Evolutionary conservation across 805 yeast species (phyloP).

Genomic region (Isabelozyma heimii): DNA sequence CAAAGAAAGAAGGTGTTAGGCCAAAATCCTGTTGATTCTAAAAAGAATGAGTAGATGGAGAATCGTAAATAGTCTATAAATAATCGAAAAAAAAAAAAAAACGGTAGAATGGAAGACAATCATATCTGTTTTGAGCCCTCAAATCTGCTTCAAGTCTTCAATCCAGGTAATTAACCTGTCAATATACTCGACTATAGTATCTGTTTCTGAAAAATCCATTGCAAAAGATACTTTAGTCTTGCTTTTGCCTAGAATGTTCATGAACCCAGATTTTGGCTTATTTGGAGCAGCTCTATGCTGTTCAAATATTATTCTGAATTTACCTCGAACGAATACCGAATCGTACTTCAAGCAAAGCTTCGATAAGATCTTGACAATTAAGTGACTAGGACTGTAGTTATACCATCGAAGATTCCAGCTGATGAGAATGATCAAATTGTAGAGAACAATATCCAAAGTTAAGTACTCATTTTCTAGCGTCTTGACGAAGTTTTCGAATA

Average conservation of each 20-base stretch:
- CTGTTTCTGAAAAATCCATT: conserved; percentile 7
- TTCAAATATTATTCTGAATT: conserved; percentile 37
- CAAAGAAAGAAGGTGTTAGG: conserved; percentile 81
- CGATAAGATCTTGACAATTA: conserved; percentile 42
- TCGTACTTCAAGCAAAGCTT: conserved; percentile 43
- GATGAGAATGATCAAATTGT: conserved; percentile 44
- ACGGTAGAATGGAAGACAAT: no score
- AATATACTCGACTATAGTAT: conserved; percentile 31
- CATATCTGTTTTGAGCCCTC: background rate
- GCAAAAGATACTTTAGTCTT: conserved; percentile 2
- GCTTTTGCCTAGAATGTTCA: conserved; percentile 6
- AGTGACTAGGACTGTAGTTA: conserved; percentile 46
- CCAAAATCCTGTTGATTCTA: conserved; percentile 3
- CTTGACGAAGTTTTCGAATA: conserved; percentile 17
- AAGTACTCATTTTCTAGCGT: conserved; percentile 27
- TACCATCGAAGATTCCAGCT: conserved; percentile 70
- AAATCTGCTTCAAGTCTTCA: conserved; percentile 12
- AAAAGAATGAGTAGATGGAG: conserved; percentile 6
- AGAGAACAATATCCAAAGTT: conserved; percentile 29
- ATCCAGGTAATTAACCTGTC: conserved; percentile 28
- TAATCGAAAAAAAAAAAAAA: no score
- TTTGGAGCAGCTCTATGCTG: conserved; percentile 17
- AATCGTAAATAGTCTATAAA: no score
- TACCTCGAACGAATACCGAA: conserved; percentile 36
- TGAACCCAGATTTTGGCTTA: conserved; percentile 7